A percentile compares a stretch with the other conserved stretches of the same genome.
phyloP scores from a whole-genome alignment of 2,329 filamentous ascomycete species.

The Beauveria varroae region DNA sequence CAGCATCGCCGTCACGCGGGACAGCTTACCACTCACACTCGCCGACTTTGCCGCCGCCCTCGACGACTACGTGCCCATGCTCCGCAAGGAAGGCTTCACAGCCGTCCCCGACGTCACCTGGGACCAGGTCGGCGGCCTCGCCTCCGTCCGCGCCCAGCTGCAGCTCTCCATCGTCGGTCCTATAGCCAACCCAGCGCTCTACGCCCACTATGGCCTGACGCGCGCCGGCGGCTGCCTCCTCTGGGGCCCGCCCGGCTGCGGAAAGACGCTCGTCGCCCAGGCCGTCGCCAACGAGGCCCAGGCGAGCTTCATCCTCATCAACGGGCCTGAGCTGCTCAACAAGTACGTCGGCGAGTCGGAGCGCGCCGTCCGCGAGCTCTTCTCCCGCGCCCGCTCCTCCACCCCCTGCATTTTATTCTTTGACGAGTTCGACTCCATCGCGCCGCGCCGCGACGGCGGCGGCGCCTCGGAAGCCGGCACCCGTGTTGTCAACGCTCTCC shows the following conservation, averaged over 20 bases:
- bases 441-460: conserved; percentile 70
- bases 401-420: conserved; percentile 96
- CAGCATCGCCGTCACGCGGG: not conserved
- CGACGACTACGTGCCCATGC: conserved; percentile 55
- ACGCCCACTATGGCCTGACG: conserved; percentile 68
- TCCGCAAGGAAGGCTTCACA: conserved; percentile 83
- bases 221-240: conserved; percentile 82
- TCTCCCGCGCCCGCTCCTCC: conserved; percentile 76
- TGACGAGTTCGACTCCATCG: conserved; percentile 90
- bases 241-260: conserved; percentile 94
- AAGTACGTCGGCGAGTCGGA: conserved; percentile 98
- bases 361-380: conserved; percentile 84
- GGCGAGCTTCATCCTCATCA: conserved; percentile 97
- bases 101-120: conserved; percentile 91
- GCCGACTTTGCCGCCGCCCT: conserved; percentile 67
- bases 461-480: conserved; percentile 69
- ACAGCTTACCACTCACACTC: conserved; percentile 15
- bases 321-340: conserved; percentile 91
- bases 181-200: conserved; percentile 74
- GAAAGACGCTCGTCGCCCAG: conserved; percentile 93
- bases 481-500: conserved; percentile 87
- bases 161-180: conserved; percentile 81
- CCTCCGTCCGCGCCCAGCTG: conserved; percentile 72
- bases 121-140: conserved; percentile 82
- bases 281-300: conserved; percentile 92